These are phyloP conservation scores for Lycium barbarum DNA, from an alignment of 257 asterid species.

Conservation along the genomic window DNA sequence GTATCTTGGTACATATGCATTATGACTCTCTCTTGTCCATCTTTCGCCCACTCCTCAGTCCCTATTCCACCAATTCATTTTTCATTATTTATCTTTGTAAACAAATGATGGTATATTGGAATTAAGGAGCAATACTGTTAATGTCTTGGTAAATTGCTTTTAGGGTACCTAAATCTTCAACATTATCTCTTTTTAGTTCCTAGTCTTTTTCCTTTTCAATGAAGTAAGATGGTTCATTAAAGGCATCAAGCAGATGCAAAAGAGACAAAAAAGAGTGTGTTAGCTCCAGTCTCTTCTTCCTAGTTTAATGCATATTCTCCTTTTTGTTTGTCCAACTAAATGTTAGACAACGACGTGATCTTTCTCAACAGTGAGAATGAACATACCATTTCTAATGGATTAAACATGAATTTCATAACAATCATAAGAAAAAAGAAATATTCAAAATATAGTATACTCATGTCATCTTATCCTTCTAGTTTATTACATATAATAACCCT, in stretches of 20 bases:
- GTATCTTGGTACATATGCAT: not conserved
- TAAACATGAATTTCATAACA: slow-evolving; percentile 3
- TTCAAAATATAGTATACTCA: not conserved
- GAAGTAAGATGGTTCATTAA: not conserved
- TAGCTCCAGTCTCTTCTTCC: not conserved
- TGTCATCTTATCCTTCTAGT: not conserved
- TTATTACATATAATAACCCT: not conserved
- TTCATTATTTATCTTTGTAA: slow-evolving; percentile 21
- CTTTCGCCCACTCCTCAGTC: not conserved
- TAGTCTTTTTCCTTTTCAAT: not conserved
- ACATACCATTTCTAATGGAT: not conserved
- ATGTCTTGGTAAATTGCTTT: not conserved
- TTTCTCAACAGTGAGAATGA: not conserved
- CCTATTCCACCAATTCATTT: not conserved
- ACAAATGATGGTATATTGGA: slow-evolving; percentile 16
- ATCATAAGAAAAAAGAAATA: not conserved
- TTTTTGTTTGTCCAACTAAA: not conserved
- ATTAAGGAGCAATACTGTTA: not conserved
- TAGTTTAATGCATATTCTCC: not conserved
- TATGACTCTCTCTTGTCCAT: not conserved
- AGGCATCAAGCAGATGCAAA: not conserved
- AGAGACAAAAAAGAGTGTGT: not conserved
- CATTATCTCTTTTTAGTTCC: not conserved
- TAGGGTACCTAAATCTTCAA: slow-evolving; percentile 17
- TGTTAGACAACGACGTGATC: not conserved